These are phyloP conservation scores for Podila clonocystis DNA, from an alignment of 192 early-diverging fungal genomes.

Conservation along the genomic window DNA sequence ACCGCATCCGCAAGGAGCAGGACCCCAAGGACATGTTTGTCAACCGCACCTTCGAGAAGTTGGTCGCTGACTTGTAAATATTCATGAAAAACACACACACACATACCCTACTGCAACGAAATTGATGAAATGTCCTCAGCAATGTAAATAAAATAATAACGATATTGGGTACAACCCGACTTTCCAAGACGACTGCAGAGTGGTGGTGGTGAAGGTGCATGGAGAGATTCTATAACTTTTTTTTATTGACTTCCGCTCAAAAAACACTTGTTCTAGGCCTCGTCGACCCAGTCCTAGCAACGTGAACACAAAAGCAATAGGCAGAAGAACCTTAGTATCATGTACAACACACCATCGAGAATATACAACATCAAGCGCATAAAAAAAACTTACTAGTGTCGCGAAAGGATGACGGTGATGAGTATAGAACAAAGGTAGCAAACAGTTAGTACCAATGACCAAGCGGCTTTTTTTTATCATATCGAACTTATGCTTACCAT, in stretches of 20 bases:
- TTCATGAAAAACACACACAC: background rate
- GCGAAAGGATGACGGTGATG: background rate
- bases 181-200: background rate
- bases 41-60: slow-evolving; percentile 22
- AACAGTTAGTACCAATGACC: no score
- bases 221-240: background rate
- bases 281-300: slow-evolving; percentile 31
- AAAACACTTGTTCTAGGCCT: background rate
- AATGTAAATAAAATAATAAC: background rate
- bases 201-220: no score
- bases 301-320: background rate
- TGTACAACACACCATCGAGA: no score
- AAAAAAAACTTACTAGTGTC: background rate
- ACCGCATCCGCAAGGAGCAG: slow-evolving; percentile 37
- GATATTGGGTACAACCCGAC: background rate
- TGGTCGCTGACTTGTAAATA: background rate
- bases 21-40: slow-evolving; percentile 49
- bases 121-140: no score
- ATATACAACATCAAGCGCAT: background rate
- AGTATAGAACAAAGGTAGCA: background rate
- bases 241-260: background rate
- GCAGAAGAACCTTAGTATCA: background rate
- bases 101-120: no score
- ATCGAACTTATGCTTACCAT: slow-evolving; percentile 47
- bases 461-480: no score